These are phyloP conservation scores for Piper betle DNA, from an alignment of 164 flowering plant species.

Conservation along the genomic window DNA sequence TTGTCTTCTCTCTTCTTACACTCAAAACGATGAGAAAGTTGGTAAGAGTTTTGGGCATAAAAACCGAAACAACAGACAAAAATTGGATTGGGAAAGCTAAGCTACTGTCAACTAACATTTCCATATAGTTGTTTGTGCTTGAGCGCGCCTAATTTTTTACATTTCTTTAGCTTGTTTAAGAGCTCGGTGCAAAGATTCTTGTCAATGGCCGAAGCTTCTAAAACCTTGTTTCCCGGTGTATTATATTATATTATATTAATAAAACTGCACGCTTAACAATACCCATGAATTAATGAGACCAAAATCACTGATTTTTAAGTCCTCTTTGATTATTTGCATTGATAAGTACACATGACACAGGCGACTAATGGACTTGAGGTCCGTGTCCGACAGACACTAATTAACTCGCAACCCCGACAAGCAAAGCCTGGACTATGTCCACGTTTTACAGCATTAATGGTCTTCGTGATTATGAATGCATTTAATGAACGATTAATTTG, in stretches of 20 bases:
- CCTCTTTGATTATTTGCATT: not conserved
- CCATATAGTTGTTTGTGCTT: not conserved
- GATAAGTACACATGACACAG: no score
- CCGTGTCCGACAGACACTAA: not conserved
- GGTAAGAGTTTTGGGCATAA: no score
- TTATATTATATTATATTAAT: no score
- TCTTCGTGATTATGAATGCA: not conserved
- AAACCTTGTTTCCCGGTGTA: not conserved
- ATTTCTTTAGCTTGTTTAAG: not conserved
- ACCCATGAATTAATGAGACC: not conserved
- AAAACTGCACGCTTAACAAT: not conserved
- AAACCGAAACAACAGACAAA: no score
- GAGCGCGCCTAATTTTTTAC: not conserved
- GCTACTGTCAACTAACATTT: not conserved
- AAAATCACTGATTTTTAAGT: not conserved
- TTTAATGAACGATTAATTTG: not conserved
- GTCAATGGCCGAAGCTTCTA: not conserved
- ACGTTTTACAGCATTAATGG: not conserved
- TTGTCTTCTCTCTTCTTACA: not conserved
- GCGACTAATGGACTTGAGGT: not conserved
- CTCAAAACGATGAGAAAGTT: not conserved
- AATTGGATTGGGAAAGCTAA: no score
- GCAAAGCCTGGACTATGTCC: not conserved
- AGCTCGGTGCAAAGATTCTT: not conserved
- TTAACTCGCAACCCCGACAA: not conserved